Conservation (phyloP, 768 basidiomycete species). For the Suillus decipiens region DNA sequence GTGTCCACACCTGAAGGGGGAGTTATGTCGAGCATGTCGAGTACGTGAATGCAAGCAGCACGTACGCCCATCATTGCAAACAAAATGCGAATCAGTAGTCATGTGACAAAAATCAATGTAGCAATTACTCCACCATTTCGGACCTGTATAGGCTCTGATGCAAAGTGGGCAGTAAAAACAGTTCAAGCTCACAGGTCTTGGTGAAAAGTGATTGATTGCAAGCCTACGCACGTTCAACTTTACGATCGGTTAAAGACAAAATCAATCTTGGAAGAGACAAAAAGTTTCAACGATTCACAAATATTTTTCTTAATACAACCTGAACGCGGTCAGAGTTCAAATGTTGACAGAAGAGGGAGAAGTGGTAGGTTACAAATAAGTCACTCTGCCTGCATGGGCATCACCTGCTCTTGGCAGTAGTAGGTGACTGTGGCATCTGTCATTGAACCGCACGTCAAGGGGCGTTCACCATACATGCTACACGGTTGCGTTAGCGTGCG, state of each 20-base stretch:
- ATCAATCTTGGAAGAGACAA: not conserved
- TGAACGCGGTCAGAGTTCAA: not conserved
- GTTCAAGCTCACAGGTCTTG: not conserved
- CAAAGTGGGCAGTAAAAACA: not conserved
- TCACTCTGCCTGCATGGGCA: slow-evolving; percentile 61
- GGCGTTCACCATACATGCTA: slow-evolving; percentile 93
- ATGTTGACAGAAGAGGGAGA: not conserved
- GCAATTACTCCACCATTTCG: not conserved
- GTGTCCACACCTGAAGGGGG: not conserved
- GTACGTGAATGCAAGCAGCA: not conserved
- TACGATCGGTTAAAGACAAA: not conserved
- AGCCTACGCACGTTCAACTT: slow-evolving; percentile 4
- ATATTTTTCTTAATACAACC: slow-evolving; percentile 4
- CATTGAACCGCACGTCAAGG: slow-evolving; percentile 93
- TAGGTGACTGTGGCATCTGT: slow-evolving; percentile 91
- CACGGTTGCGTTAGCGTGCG: not conserved
- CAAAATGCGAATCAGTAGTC: not conserved
- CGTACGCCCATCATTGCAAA: not conserved
- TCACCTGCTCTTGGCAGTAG: slow-evolving; percentile 83
- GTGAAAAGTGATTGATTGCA: not conserved
- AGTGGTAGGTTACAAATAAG: not conserved
- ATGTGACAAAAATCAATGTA: not conserved
- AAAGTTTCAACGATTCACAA: not conserved
- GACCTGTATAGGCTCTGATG: not conserved
- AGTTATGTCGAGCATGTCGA: not conserved